Base-by-base conservation (phyloP, 352 stramenopile species). In the Pythium aquatile region DNA sequence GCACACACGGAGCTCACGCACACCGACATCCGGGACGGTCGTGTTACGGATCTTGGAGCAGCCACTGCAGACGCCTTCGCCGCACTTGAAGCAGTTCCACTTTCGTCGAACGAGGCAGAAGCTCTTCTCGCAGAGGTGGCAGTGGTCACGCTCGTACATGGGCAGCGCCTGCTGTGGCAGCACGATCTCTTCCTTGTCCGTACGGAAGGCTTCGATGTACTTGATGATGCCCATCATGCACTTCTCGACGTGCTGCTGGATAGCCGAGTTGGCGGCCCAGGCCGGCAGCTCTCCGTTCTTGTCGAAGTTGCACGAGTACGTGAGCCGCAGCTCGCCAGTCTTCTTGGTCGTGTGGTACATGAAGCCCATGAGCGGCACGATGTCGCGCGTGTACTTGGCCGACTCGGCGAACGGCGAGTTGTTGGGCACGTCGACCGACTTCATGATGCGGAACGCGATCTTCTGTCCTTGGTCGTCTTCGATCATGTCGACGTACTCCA, bases 401-500 rank as follows among this genome's bases (percentile, higher is more conserved):
- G 78, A 90, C 61, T 90, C 76, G 54, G 77, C 81, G 51, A 78
- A 89, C 9, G 68, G 66, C 47, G 75, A 76, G 46, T 84, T 75
- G 5, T 79, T 76, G 9, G 84, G 83, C 32, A 91, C 78, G 48
- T 91, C 83, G 5, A 95, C 83, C 2, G 83, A 93, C 69, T 95
- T 76, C 81, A 93, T 91, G 65, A 95, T 83, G 30, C 85, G 83
- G 55, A 95, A 91, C 17, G 84, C 81, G 44, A 85, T 88, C 73
- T 91, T 91, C 64, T 92, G 79, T 26, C 86, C 86, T 63, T 93
- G 81, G 16, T 83, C 80, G 63, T 95, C 84, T 70, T 95, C 86
- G 64, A 95, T 90, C 83, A 95, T 85, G 69, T 93, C 86, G 44
- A 95, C 82, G 63, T 95, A 95, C 76, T 95, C 86, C 26, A 95